These are phyloP conservation scores for Isatis tinctoria DNA, from an alignment of 345 rosid species.

Conservation along the genomic window DNA sequence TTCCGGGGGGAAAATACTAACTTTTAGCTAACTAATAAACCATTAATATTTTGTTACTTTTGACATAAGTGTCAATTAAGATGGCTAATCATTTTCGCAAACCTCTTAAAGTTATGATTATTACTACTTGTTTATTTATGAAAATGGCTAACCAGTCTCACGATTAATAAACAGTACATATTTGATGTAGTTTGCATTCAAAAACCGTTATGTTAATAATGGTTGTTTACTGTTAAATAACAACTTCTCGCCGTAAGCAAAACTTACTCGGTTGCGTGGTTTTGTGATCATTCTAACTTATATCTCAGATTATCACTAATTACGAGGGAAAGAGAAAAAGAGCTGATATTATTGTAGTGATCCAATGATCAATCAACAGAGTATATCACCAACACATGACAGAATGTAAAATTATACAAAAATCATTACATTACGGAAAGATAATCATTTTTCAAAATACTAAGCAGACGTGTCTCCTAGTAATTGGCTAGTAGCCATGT, in stretches of 20 bases:
- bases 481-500: not conserved
- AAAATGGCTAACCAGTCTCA: not conserved
- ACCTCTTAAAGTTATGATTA: not conserved
- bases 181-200: not conserved
- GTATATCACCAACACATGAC: constrained; percentile 20
- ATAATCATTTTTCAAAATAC: not conserved
- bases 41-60: not conserved
- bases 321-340: not conserved
- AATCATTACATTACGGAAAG: not conserved
- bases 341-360: not conserved
- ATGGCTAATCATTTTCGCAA: not conserved
- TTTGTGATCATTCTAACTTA: not conserved
- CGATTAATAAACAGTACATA: no score
- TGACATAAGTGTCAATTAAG: not conserved
- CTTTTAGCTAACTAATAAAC: not conserved
- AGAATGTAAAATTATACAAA: not conserved
- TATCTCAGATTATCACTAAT: not conserved
- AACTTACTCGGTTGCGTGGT: no score
- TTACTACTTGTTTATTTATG: not conserved
- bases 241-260: no score
- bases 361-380: constrained; percentile 19
- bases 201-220: not conserved
- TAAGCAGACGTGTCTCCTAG: not conserved
- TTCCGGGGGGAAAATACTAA: no score
- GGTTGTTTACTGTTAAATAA: not conserved